A percentile compares a stretch with the other conserved stretches of the same genome.
phyloP scores from a whole-genome alignment of 306 rosid species.

The Lathyrus aphaca region DNA sequence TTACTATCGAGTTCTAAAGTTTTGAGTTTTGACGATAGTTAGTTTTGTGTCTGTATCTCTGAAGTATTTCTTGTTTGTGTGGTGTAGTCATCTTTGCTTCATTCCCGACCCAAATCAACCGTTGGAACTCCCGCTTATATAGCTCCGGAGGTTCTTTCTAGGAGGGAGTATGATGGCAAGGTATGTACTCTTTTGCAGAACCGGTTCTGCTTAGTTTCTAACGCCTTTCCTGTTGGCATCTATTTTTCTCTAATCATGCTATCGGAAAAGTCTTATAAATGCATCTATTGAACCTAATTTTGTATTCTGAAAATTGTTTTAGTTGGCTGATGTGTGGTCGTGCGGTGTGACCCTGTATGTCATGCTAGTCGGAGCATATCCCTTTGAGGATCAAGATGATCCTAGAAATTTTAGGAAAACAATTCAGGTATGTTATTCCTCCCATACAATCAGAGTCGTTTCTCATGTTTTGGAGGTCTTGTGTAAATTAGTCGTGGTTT shows the following conservation, averaged over 20 bases:
- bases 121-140: constrained; percentile 83
- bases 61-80: constrained; percentile 25
- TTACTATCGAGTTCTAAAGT: background rate
- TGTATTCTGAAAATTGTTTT: constrained; percentile 13
- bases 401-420: constrained; percentile 78
- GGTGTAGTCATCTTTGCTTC: constrained; percentile 67
- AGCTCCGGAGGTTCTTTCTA: constrained; percentile 78
- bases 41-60: background rate
- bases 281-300: constrained; percentile 10
- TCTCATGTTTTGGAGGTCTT: no score
- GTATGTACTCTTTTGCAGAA: constrained; percentile 35
- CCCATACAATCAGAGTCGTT: no score
- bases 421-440: constrained; percentile 55
- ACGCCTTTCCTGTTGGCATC: constrained; percentile 3
- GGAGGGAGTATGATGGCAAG: constrained; percentile 79
- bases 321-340: constrained; percentile 89
- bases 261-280: constrained; percentile 24
- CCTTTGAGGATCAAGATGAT: constrained; percentile 82
- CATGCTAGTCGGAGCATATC: constrained; percentile 82
- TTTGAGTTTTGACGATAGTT: background rate
- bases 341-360: constrained; percentile 86
- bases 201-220: constrained; percentile 19
- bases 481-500: no score
- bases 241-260: constrained; percentile 17
- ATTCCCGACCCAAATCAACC: constrained; percentile 75